Evolutionary conservation across 805 yeast genomes (phyloP).

Genomic region (Hanseniaspora meyeri): DNA sequence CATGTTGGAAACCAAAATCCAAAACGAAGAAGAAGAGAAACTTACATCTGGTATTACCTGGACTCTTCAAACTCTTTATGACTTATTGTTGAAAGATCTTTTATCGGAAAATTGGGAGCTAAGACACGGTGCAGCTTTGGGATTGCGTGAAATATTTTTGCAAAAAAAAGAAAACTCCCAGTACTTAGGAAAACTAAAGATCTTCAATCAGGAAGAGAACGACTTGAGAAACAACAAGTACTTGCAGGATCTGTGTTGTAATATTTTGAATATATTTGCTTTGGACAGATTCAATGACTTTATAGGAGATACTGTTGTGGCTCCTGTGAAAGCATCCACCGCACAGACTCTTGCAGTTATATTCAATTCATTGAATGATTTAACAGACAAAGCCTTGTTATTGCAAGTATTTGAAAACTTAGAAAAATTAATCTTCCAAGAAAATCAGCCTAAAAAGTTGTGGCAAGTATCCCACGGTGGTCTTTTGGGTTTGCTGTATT

Average conservation of each 20-base stretch:
- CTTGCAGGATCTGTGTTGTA: conserved; percentile 76
- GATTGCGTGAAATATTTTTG: conserved; percentile 53
- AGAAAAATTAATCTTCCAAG: conserved; percentile 60
- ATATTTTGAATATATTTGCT: conserved; percentile 76
- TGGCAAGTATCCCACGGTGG: conserved; percentile 99
- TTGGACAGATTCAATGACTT: conserved; percentile 93
- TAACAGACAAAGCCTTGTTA: conserved; percentile 24
- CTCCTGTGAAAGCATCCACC: conserved; percentile 93
- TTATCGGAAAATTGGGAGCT: conserved; percentile 86
- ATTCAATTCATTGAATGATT: conserved; percentile 55
- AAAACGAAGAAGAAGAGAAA: conserved; percentile 60
- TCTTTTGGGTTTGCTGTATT: conserved; percentile 79
- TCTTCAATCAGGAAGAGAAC: conserved; percentile 50
- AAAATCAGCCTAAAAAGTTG: conserved; percentile 34
- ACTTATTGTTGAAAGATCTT: conserved; percentile 61
- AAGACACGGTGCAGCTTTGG: conserved; percentile 91
- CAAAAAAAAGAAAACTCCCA: conserved; percentile 67
- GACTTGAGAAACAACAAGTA: conserved; percentile 51
- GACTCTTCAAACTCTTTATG: conserved; percentile 92
- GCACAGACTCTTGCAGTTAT: conserved; percentile 91
- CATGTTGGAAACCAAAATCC: conserved; percentile 68
- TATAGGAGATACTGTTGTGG: conserved; percentile 93
- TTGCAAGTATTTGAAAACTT: conserved; percentile 50
- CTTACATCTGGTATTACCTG: conserved; percentile 61
- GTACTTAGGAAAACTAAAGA: conserved; percentile 72